phyloP scores from a whole-genome alignment of 805 yeast genomes.

The Yarrowia sp. region DNA sequence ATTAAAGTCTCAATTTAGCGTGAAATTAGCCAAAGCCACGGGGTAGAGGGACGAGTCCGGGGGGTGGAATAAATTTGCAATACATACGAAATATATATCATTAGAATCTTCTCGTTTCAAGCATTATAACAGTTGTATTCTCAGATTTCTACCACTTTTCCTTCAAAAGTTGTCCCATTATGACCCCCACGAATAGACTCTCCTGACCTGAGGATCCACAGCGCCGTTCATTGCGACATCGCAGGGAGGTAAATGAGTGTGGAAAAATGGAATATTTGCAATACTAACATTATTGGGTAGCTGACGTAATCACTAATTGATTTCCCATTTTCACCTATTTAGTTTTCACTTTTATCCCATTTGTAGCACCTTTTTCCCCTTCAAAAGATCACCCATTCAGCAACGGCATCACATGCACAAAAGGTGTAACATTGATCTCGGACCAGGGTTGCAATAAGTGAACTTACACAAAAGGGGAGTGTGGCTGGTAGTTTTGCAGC shows the following conservation, averaged over 20 bases:
- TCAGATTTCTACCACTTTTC: neutral
- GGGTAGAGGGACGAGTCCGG: neutral
- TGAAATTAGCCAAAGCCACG: constrained; percentile 14
- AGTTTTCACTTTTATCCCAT: neutral
- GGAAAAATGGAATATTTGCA: no score
- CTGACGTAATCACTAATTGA: no score
- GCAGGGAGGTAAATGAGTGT: neutral
- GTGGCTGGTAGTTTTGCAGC: no score
- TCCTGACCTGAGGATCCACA: constrained; percentile 13
- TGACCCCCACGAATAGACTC: constrained; percentile 3
- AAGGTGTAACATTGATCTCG: constrained; percentile 12
- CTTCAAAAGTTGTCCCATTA: no score
- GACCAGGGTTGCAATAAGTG: neutral
- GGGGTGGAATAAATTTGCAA: neutral
- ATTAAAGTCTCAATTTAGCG: constrained; percentile 1
- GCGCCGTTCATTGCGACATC: constrained; percentile 5
- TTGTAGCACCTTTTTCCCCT: no score
- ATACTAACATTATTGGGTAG: no score
- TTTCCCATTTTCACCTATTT: neutral
- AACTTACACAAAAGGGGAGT: no score
- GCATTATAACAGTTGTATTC: neutral
- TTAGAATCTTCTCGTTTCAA: neutral
- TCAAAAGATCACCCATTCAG: neutral
- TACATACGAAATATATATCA: neutral
- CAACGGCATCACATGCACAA: constrained; percentile 26